Base-by-base conservation (phyloP, 2,329 filamentous ascomycete species). In the Phyllosticta citriasiana region DNA sequence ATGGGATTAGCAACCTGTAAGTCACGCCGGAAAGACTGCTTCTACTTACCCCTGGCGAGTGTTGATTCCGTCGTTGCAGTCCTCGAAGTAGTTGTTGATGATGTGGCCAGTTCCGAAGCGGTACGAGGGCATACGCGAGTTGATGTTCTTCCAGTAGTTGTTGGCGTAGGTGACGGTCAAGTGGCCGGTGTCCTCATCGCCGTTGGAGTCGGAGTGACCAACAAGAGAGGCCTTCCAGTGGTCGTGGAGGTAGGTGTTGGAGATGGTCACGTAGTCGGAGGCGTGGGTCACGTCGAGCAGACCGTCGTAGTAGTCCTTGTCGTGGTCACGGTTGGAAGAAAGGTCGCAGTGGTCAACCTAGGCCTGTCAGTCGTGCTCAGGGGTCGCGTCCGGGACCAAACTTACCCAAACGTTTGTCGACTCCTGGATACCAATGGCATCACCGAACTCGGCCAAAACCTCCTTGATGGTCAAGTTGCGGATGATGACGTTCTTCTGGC, bases 251-350 rank as follows among this genome's bases (percentile, higher is more conserved):
- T 75, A 78, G 65, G 69, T 65, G 73, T 81, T 80, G 65, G 77
- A 79, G 64, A 87, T 75, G 64, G 80, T 87, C 62, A 87, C 71
- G 67, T 76, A 88, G 74, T 88, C 84, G 9, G 80, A 76, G 55
- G 77, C 86, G 73, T 87, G 85, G 57, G 81, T 86, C 57, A 84
- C 74, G 66, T 88, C 86, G 55, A 85, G 73, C 1, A 88, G 80
- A 33, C 86, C 86, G 61, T 88, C 86, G 69, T 86, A 88, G 76
- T 82, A 86, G 76, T 89, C 84, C 76, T 88, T 88, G 76, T 79
- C 83, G 69, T 82, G 77, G 66, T 79, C 75, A 35, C 70, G 69
- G 73, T 87, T 80, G 25, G 82, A 84, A 4, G 80, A 84, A 24
- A 88, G 77, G 65, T 88, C 85, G 70, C 79, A 78, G 75, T 88